Percentiles rank a stretch among this genome's conserved stretches.
phyloP scores from a whole-genome alignment of 805 yeast genomes.

The Hermanozyma aechmeae region DNA sequence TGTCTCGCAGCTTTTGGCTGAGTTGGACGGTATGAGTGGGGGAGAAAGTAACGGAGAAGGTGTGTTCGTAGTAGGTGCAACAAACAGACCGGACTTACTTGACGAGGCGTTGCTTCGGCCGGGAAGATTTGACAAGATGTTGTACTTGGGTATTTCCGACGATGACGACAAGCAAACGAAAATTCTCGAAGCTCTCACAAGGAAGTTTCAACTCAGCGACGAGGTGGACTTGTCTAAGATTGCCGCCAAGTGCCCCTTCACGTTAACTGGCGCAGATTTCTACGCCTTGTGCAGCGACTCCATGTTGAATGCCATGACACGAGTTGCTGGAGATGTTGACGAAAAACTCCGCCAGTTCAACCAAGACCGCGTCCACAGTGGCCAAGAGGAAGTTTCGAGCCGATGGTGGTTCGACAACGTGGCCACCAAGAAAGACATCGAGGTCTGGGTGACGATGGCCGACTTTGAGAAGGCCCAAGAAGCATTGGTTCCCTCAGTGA shows the following conservation, averaged over 20 bases:
- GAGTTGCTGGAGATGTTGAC: constrained; percentile 76
- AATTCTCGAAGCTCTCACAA: constrained; percentile 77
- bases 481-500: constrained; percentile 76
- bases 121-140: constrained; percentile 91
- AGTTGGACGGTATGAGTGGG: constrained; percentile 92
- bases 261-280: constrained; percentile 97
- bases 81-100: constrained; percentile 89
- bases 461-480: constrained; percentile 74
- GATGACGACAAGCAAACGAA: constrained; percentile 82
- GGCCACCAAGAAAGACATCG: constrained; percentile 57
- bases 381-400: constrained; percentile 43
- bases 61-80: constrained; percentile 97
- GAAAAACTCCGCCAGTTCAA: constrained; percentile 48
- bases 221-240: constrained; percentile 50
- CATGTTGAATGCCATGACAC: constrained; percentile 91
- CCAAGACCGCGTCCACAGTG: constrained; percentile 14
- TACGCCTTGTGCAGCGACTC: constrained; percentile 95
- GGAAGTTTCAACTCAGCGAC: constrained; percentile 61
- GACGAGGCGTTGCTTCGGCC: constrained; percentile 93
- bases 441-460: constrained; percentile 55
- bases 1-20: constrained; percentile 90
- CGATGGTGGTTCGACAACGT: constrained; percentile 88
- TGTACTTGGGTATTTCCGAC: constrained; percentile 88
- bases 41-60: constrained; percentile 55
- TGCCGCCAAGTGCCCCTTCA: constrained; percentile 71